Percentiles rank a stretch among this genome's conserved stretches.
Conservation (phyloP, 306 rosid species). For the Begonia masoniana region DNA sequence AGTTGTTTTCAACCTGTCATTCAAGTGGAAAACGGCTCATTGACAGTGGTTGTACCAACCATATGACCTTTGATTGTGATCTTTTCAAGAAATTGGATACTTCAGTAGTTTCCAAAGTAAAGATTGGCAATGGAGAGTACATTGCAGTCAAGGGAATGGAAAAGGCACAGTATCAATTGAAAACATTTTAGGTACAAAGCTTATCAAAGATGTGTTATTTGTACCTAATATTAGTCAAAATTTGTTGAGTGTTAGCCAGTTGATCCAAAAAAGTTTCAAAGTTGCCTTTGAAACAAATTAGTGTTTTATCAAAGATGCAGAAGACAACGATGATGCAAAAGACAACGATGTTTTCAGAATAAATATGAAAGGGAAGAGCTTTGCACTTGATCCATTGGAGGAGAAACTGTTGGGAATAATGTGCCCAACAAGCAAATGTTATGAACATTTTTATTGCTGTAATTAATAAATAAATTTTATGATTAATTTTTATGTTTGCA, state of each 20-base stretch:
- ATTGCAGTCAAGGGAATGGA: background rate
- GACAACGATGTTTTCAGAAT: background rate
- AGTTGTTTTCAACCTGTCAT: too few relatives aligned
- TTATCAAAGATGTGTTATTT: background rate
- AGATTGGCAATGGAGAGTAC: conserved; percentile 3
- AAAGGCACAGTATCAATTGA: background rate
- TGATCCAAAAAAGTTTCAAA: background rate
- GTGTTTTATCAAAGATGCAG: background rate
- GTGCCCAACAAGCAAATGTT: too few relatives aligned
- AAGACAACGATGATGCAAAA: too few relatives aligned
- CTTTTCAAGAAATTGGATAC: background rate
- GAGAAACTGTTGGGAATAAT: too few relatives aligned
- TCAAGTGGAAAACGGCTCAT: background rate
- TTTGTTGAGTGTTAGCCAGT: background rate
- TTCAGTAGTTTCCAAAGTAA: background rate
- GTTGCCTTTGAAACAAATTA: background rate
- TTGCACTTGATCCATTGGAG: background rate
- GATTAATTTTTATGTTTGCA: too few relatives aligned
- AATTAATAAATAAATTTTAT: too few relatives aligned
- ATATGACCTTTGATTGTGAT: background rate
- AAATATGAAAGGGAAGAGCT: background rate
- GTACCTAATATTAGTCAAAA: background rate
- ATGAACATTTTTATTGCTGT: too few relatives aligned
- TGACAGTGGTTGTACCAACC: conserved; percentile 2
- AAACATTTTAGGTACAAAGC: background rate